A percentile compares a stretch with the other conserved stretches of the same genome.
Evolutionary conservation across 2,329 filamentous ascomycete genomes (phyloP).

Genomic region (Cladorrhinum sp.): DNA sequence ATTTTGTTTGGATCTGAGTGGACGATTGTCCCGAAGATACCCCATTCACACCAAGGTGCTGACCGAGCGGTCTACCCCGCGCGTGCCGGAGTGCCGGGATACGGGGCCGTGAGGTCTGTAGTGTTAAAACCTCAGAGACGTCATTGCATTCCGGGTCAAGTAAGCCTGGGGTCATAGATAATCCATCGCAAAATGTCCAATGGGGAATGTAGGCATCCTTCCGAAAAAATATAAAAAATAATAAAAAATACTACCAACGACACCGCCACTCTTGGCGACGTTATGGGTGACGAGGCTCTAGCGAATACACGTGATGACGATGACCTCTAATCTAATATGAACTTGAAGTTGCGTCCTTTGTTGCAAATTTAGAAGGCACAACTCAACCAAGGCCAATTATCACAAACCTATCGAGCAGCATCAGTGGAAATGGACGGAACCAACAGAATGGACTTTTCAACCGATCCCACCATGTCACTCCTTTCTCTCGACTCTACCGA

Average conservation of each 20-base stretch:
- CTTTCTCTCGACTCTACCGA: slow-evolving; percentile 31
- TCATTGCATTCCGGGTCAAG: background rate
- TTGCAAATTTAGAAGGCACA: background rate
- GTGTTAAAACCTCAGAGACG: background rate
- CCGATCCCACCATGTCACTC: slow-evolving; percentile 17
- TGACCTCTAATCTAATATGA: background rate
- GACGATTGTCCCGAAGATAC: background rate
- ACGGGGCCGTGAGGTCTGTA: background rate
- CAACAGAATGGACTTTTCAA: slow-evolving; percentile 5
- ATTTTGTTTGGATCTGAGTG: background rate
- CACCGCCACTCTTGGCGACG: slow-evolving; percentile 8
- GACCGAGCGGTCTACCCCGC: background rate
- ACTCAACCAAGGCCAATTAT: too few relatives aligned
- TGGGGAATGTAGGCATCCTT: background rate
- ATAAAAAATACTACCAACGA: background rate
- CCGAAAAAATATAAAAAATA: too few relatives aligned
- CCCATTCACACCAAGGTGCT: background rate
- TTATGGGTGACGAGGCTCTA: background rate
- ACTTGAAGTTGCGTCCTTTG: background rate
- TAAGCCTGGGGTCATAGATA: background rate
- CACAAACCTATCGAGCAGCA: too few relatives aligned
- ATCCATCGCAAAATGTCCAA: slow-evolving; percentile 6
- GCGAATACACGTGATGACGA: background rate
- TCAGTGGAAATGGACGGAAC: background rate
- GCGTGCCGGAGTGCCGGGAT: background rate